Conservation (phyloP, 2,329 filamentous ascomycete species). For the Colletotrichum tamarilloi region DNA sequence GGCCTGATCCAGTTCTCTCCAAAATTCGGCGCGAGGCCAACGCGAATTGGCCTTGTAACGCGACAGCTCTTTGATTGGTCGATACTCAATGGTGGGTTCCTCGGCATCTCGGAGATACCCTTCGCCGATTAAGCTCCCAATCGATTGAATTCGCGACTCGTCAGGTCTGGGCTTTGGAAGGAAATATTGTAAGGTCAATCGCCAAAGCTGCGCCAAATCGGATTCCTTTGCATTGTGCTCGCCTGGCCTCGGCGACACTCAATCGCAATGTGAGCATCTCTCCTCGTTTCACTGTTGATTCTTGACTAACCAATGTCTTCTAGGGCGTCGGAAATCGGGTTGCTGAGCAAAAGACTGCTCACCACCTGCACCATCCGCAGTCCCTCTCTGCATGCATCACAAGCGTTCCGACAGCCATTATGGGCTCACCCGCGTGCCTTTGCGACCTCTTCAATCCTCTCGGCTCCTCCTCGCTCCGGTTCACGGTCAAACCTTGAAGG, state of each 20-base stretch:
- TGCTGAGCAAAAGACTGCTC: constrained; percentile 33
- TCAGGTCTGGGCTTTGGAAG: not conserved
- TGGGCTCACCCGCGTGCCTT: constrained; percentile 17
- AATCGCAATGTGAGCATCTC: constrained; percentile 18
- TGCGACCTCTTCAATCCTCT: constrained; percentile 9
- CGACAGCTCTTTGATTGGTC: constrained; percentile 35
- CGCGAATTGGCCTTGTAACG: constrained; percentile 25
- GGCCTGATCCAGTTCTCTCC: constrained; percentile 14
- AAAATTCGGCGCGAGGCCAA: constrained; percentile 36
- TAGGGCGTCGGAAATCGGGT: constrained; percentile 35
- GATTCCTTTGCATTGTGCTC: not conserved
- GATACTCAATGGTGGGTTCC: not conserved
- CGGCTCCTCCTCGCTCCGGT: not conserved
- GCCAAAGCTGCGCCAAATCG: not conserved
- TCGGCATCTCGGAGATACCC: constrained; percentile 17
- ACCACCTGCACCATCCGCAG: constrained; percentile 21
- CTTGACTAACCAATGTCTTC: not conserved
- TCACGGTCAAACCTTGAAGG: not conserved
- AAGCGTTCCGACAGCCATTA: constrained; percentile 13
- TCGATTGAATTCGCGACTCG: not conserved
- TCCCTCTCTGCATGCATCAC: not conserved
- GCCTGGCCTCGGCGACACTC: too few relatives aligned
- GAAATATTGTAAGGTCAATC: constrained; percentile 13
- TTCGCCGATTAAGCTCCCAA: constrained; percentile 26
- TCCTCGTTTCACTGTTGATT: not conserved